Base-by-base conservation (phyloP, 768 basidiomycete genomes). In the Russula sp. region DNA sequence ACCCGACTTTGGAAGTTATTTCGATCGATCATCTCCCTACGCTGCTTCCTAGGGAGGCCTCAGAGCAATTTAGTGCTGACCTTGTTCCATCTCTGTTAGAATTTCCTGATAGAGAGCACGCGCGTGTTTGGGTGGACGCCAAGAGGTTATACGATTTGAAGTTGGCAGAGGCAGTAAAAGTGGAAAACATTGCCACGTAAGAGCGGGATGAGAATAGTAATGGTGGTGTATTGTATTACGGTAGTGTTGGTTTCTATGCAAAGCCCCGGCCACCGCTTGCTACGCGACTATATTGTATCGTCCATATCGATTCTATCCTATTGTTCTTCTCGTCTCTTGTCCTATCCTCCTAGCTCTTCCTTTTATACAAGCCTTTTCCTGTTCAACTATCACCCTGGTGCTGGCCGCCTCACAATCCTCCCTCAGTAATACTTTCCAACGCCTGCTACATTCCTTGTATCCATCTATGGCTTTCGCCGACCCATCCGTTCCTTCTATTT, bases 21-120 rank as follows among this genome's bases (percentile, higher is more conserved):
- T 94, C 97, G 14, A 98, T 99, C 65, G 97, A 98, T 76, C 96
- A 98, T 72, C 80, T 98, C 66, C 97, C 97, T 10, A 97, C 96
- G 32, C 77, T 98, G 62, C 82, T 99, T 40, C 97, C 97, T 27
- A 82, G 97, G 54, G 97, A 99, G 75, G 89, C 96, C 4, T 97
- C 94, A 1, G 96, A 99, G 75, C 94, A 97, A 71, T 98, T 98
- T 77, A 94, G 92, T 70, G 69, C 75, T 2, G 93, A 95, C 74
- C 80, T 98, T 31, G 77, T 96, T 39, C 93, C 94, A 8, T 89
- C 92, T 6, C 75, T 98, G 65, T 73, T 94, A 27, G 75, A 89
- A 71, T 84, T 95, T 68, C 91, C 91, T 1, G 72, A 84, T 57
- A 77, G 90, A 55, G 68, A 78, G 57, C 80, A 73, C 0, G 86